Conservation (phyloP, 202 grass and related monocot genomes). For the Bolboschoenoplectus hybrid region DNA sequence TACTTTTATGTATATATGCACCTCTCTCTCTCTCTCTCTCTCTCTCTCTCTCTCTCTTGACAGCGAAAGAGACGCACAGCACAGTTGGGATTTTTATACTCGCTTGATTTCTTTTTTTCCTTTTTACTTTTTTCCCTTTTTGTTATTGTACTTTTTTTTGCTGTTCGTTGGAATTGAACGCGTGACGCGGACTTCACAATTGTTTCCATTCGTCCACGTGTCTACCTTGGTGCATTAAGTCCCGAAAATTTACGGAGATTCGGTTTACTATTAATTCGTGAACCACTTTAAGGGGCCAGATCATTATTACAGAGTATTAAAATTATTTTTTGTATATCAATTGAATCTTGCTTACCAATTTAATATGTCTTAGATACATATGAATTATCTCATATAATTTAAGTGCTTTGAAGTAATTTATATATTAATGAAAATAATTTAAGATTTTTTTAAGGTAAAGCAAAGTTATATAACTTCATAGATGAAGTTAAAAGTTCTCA, state of each 20-base stretch:
- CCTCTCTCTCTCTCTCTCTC: background rate
- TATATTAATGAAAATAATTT: background rate
- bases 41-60: background rate
- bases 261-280: conserved; percentile 21
- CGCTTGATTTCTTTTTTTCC: background rate
- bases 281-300: background rate
- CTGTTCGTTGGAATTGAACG: conserved; percentile 29
- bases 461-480: background rate
- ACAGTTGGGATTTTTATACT: conserved; percentile 48
- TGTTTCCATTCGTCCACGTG: conserved; percentile 23
- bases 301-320: background rate
- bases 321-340: background rate
- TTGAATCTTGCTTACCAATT: background rate
- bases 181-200: conserved; percentile 4
- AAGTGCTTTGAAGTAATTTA: background rate
- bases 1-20: conserved; percentile 34
- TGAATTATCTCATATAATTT: background rate
- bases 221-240: background rate
- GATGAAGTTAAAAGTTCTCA: background rate
- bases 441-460: background rate
- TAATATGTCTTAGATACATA: background rate
- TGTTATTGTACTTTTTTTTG: background rate
- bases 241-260: background rate
- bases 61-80: conserved; percentile 43
- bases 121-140: background rate